Base-by-base conservation (phyloP, 2,329 filamentous ascomycete genomes). In the Lasiodiplodia sp. region DNA sequence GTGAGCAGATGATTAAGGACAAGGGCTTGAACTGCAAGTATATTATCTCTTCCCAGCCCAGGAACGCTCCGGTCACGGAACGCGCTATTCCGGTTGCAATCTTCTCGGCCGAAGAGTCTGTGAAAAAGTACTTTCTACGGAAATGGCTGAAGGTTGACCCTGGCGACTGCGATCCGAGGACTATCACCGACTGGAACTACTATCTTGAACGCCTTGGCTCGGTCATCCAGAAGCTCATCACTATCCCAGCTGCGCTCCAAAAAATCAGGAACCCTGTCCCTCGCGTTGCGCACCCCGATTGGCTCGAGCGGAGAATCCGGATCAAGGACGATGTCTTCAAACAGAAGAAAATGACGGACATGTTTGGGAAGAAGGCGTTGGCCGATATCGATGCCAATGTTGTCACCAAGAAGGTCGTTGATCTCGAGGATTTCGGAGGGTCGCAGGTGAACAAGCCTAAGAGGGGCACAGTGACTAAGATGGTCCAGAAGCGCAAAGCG, bases 11-110 rank as follows among this genome's bases (percentile, higher is more conserved):
- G 96, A 90, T 97, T 75, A 99, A 99, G 77, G 96, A 99, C 81
- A 99, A 98, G 80, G 96, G 96, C 3, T 81, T 99, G 73, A 99
- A 99, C 83, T 99, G 96, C 89, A 98, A 98, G 81, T 99, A 98
- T 80, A 97, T 99, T 78, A 97, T 99, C 76, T 97, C 94, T 64
- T 87, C 93, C 16, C 89, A 87, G 71, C 96, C 96, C 4, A 92
- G 90, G 75, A 92, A 92, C 75, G 93, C 95, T 0, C 95, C 96
- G 1, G 94, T 99, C 70, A 99, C 96, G 0, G 96, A 99, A 73
- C 88, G 96, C 74, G 96, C 96, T 25, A 88, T 99, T 69, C 96
- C 96, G 0, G 94, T 99, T 5, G 94, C 96, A 23, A 99, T 99
- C 70, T 98, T 99, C 80, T 97, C 96, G 0, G 94, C 96, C 0